Base-by-base conservation (phyloP, 2,329 filamentous ascomycete genomes). In the Claviceps maximensis region DNA sequence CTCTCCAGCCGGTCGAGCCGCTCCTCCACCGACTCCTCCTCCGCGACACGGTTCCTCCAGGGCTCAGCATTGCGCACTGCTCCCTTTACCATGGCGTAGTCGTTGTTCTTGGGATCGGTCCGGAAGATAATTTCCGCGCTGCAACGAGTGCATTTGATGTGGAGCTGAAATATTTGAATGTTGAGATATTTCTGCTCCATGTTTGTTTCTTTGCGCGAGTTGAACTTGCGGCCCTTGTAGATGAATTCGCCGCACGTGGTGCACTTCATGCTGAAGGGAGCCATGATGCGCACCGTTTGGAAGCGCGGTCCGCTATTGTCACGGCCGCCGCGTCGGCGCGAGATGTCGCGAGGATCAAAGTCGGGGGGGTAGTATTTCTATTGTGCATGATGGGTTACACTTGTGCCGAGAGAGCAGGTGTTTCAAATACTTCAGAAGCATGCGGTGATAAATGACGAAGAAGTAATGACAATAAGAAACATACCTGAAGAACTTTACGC, bases 191-290 rank as follows among this genome's bases (percentile, higher is more conserved):
- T 87, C 62, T 96, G 87, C 21, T 93, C 86, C 0, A 81, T 82
- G 0, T 88, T 89, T 0, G 87, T 95, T 65, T 96, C 89, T 65
- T 98, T 98, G 38, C 88, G 79, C 2, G 89, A 86, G 70, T 97
- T 97, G 77, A 97, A 97, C 64, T 96, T 97, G 56, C 90, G 82
- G 0, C 90, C 90, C 61, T 89, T 88, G 75, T 94, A 91, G 63
- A 95, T 93, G 72, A 85, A 95, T 69, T 94, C 87, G 55, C 74
- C 75, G 56, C 75, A 78, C 1, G 68, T 68, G 2, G 68, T 69
- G 58, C 74, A 76, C 38, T 71, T 70, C 66, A 70, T 68, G 2
- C 62, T 63, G 51, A 70, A 71, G 1, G 67, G 67, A 45, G 61
- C 70, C 89, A 96, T 96, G 36, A 97, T 76, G 46, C 90, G 84